phyloP scores from a whole-genome alignment of 148 eudicot species.

The Rhododendron williamsianum region DNA sequence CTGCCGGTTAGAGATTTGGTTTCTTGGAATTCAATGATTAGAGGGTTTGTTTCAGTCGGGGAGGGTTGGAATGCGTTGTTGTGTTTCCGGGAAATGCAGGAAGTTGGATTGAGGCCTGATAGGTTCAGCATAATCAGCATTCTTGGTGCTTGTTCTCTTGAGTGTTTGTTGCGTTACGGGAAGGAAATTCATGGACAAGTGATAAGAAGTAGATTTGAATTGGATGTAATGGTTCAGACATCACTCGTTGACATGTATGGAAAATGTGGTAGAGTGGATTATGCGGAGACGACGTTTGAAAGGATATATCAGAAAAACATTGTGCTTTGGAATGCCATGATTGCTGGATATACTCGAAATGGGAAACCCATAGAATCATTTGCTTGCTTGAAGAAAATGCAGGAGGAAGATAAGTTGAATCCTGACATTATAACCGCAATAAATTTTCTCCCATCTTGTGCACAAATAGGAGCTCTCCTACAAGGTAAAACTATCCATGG shows the following conservation, averaged over 20 bases:
- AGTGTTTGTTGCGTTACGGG: constrained; percentile 33
- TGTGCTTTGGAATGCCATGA: constrained; percentile 60
- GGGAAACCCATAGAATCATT: constrained; percentile 30
- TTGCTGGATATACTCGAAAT: constrained; percentile 42
- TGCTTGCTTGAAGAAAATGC: constrained; percentile 53
- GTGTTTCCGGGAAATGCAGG: constrained; percentile 42
- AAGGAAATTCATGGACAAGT: constrained; percentile 59
- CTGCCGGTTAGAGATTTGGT: constrained; percentile 57
- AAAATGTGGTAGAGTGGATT: constrained; percentile 46
- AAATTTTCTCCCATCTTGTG: constrained; percentile 61
- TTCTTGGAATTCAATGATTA: constrained; percentile 76
- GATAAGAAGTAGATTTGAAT: constrained; percentile 36
- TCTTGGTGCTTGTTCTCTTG: constrained; percentile 56
- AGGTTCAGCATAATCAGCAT: constrained; percentile 49
- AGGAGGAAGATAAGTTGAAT: constrained; percentile 27
- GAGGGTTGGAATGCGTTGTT: constrained; percentile 41
- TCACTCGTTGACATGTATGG: constrained; percentile 70
- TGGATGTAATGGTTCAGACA: constrained; percentile 54
- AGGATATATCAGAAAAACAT: constrained; percentile 29
- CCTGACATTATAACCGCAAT: constrained; percentile 54
- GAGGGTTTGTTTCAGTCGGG: constrained; percentile 54
- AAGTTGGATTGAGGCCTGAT: constrained; percentile 33
- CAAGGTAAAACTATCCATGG: constrained; percentile 53
- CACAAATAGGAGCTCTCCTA: constrained; percentile 35
- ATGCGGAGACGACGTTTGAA: constrained; percentile 38